Evolutionary conservation across 176 grass and related monocot genomes (phyloP), one percentile per base, ranked within the genome.

Genomic region (Otatea glauca): DNA sequence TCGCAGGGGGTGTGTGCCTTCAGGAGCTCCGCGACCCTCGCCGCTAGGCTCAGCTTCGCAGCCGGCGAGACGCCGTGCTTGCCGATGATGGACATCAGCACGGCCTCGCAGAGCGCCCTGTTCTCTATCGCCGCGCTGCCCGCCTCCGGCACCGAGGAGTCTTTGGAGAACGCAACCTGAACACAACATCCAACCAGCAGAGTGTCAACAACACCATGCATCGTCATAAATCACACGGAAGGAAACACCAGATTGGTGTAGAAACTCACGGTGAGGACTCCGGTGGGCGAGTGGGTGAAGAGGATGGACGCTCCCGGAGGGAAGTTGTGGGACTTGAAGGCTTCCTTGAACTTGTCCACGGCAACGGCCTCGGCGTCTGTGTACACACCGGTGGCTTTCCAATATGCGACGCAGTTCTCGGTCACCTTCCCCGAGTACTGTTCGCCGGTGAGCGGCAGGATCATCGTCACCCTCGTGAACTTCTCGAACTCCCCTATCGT

Each of bases 71-170:
- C 92, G 7, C 92, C 92, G 76, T 85, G 83, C 80, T 94, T 88
- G 18, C 96, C 96, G 43, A 99, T 96, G 64, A 96, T 99, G 51
- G 96, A 99, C 59, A 94, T 90, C 47, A 99, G 68, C 43, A 99
- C 75, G 35, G 91, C 89, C 58, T 90, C 84, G 49, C 88, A 88
- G 5, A 99, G 88, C 35, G 70, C 58, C 25, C 54, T 92, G 89
- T 88, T 96, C 21, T 92, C 89, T 21, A 99, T 94, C 43, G 86
- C 74, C 18, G 25, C 58, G 16, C 48, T 84, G 45, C 78, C 81
- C 7, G 43, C 56, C 83, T 72, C 79, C n/a, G 87, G 89, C 80
- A 83, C 77, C 7, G 88, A 86, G 13, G 75, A 81, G 17, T 94
- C 89, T 38, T 91, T 76, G 34, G 89, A 92, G 78, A 94, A 99